These are phyloP conservation scores for Kodamaea anthophila DNA, from an alignment of 1,139 yeast genomes.

Conservation along the genomic window DNA sequence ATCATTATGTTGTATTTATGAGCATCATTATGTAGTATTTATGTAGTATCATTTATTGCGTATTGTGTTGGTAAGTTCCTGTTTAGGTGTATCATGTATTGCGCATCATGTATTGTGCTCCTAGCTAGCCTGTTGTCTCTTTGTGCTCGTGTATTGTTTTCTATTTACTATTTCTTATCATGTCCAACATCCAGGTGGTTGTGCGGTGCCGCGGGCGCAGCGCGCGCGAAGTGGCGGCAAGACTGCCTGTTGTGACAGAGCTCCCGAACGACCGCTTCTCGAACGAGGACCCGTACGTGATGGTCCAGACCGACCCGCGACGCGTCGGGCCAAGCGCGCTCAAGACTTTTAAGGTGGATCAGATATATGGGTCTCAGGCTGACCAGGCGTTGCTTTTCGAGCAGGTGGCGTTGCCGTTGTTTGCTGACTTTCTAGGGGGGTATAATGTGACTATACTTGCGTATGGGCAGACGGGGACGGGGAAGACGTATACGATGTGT, in stretches of 20 bases:
- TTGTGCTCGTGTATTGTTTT: background rate
- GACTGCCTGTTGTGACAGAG: conserved; percentile 68
- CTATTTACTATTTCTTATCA: conserved; percentile 8
- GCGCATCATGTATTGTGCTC: too few species aligned
- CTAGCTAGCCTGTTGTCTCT: too few species aligned
- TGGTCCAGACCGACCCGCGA: conserved; percentile 16
- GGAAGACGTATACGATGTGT: conserved; percentile 85
- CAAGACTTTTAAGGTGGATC: conserved; percentile 64
- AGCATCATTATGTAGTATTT: too few species aligned
- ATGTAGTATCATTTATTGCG: too few species aligned
- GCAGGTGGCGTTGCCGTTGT: conserved; percentile 58
- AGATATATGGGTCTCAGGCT: conserved; percentile 67
- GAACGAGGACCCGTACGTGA: conserved; percentile 28
- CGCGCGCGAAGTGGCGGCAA: conserved; percentile 60
- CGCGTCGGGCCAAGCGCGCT: conserved; percentile 12
- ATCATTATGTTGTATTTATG: too few species aligned
- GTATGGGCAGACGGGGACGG: conserved; percentile 88
- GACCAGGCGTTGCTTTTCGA: conserved; percentile 55
- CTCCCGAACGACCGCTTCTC: conserved; percentile 46
- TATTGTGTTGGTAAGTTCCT: too few species aligned
- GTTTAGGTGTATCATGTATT: too few species aligned
- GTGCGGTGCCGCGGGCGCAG: conserved; percentile 87
- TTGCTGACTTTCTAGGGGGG: conserved; percentile 61
- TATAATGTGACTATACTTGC: conserved; percentile 78
- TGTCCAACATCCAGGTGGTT: conserved; percentile 67